Evolutionary conservation across 192 early-diverging fungal species (phyloP), one percentile per base, ranked within the genome.

Genomic region (Backusella parvicylindrica): DNA sequence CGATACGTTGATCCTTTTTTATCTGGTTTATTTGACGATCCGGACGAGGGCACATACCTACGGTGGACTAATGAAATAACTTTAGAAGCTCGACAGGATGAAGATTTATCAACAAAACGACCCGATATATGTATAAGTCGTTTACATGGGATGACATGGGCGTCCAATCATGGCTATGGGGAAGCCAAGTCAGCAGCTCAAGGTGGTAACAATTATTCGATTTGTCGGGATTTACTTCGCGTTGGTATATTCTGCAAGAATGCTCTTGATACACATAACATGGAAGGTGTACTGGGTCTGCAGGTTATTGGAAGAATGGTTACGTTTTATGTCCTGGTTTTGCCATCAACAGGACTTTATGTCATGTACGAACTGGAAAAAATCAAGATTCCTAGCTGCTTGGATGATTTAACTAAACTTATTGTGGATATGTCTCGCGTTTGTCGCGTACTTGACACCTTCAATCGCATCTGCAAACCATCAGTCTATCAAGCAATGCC

Each of bases 301-400:
- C 35, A 68, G 21, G 37, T 68, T 38, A 21, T 68, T 68, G 67
- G n/a, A 40, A 37, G 67, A 68, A 38, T 36, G 12, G 26, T 68
- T n/a, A 68, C 67, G 21, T 68, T 68, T 49, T 71, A 72, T 72
- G 35, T 72, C 26, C 41, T 74, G 72, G 60, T 74, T 31, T 74
- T 74, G 23, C 72, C 72, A 31, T 40, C 72, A 13, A 65, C 16
- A 26, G 72, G 72, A n/a, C 36, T 74, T 23, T 74, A 74, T 38
- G 63, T 64, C 6, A 66, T 74, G 60, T 41, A 63, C 33, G 71
- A 72, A 23, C 50, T 72, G 18, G 71, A 26, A 11, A 72, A 53
- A 60, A 21, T 72, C 11, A 31, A 72, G 36, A 35, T 72, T 12
- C 71, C 71, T 16, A 60, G 36, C 33, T 60, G 50, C 56, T 36